These are phyloP conservation scores for Musa beccarii DNA, from an alignment of 176 grass and related monocot genomes.

Conservation along the genomic window DNA sequence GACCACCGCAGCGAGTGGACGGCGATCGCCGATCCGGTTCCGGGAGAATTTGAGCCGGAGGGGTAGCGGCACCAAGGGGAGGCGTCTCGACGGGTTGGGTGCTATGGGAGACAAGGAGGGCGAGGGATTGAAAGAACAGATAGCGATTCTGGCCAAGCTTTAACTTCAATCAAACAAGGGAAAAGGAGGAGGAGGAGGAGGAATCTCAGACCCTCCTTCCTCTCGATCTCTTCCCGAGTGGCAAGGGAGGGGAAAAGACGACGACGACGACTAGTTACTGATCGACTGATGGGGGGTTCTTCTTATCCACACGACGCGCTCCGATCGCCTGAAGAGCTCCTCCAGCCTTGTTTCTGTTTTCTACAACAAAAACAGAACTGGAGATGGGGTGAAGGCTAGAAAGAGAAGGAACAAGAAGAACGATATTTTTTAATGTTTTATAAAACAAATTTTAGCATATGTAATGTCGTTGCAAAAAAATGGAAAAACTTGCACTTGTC, in stretches of 20 bases:
- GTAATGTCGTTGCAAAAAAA: no score
- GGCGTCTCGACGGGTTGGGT: not conserved
- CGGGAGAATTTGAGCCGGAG: constrained; percentile 10
- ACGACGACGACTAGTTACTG: no score
- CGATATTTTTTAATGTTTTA: no score
- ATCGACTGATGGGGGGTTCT: no score
- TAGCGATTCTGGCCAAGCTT: constrained; percentile 31
- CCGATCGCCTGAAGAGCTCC: no score
- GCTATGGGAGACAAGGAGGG: constrained; percentile 10
- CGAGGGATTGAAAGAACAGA: constrained; percentile 20
- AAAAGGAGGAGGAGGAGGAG: not conserved
- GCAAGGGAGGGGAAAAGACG: not conserved
- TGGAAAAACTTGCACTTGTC: no score
- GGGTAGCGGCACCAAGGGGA: not conserved
- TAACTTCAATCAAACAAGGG: not conserved
- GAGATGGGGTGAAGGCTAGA: no score
- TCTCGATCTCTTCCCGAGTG: not conserved
- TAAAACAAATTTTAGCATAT: no score
- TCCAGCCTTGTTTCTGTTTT: no score
- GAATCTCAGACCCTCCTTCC: not conserved
- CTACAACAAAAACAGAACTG: no score
- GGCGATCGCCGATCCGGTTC: not conserved
- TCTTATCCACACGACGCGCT: no score
- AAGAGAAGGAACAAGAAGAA: no score
- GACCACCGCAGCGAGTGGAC: constrained; percentile 1